These are phyloP conservation scores for Beauveria caledonica DNA, from an alignment of 2,329 filamentous ascomycete species.

Conservation along the genomic window DNA sequence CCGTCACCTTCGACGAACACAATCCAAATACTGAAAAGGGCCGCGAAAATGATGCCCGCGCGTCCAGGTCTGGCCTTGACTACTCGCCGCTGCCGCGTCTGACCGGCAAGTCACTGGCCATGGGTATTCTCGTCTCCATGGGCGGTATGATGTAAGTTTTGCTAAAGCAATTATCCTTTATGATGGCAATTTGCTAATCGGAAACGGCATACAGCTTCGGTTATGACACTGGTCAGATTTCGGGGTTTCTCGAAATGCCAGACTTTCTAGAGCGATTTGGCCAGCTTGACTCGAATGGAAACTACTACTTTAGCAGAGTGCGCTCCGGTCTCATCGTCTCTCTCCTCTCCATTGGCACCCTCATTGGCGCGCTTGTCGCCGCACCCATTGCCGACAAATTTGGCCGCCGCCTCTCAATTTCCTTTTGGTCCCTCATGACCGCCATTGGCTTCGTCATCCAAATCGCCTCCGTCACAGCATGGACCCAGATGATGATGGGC, in stretches of 20 bases:
- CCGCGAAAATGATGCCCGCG: slow-evolving; percentile 19
- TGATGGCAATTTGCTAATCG: background rate
- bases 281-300: slow-evolving; percentile 29
- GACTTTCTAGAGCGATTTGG: slow-evolving; percentile 48
- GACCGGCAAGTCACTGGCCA: slow-evolving; percentile 27
- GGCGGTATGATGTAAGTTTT: slow-evolving; percentile 33
- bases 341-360: slow-evolving; percentile 50
- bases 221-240: slow-evolving; percentile 46
- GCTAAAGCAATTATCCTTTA: background rate
- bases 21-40: slow-evolving; percentile 32
- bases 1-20: slow-evolving; percentile 34
- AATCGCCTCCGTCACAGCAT: slow-evolving; percentile 44
- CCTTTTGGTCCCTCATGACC: slow-evolving; percentile 51
- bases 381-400: slow-evolving; percentile 57
- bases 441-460: slow-evolving; percentile 61
- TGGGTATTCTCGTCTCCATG: slow-evolving; percentile 36
- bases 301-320: slow-evolving; percentile 39
- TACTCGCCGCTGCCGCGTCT: slow-evolving; percentile 36
- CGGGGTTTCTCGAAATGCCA: slow-evolving; percentile 49
- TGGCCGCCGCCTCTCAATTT: slow-evolving; percentile 55
- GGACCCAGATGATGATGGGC: slow-evolving; percentile 60
- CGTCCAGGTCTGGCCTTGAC: slow-evolving; percentile 30
- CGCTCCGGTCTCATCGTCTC: slow-evolving; percentile 52
- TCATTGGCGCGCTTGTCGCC: slow-evolving; percentile 51
- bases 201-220: slow-evolving; percentile 24